Percentiles rank a stretch among this genome's conserved stretches.
phyloP scores from a whole-genome alignment of 352 stramenopile genomes.

The Saprolegnia diclina region DNA sequence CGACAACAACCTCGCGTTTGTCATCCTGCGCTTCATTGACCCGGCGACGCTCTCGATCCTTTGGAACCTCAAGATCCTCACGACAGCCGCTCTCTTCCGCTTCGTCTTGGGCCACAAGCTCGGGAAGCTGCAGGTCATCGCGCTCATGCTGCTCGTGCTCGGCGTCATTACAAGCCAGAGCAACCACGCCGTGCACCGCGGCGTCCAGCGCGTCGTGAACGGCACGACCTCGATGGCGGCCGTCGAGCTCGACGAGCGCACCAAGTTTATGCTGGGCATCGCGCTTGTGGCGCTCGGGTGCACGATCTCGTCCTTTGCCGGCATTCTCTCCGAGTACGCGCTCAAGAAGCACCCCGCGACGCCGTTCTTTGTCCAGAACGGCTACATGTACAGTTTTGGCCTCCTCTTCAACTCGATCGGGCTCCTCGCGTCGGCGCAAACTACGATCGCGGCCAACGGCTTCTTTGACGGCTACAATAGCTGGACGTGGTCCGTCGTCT shows the following conservation, averaged over 20 bases:
- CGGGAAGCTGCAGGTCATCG: slow-evolving; percentile 64
- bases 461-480: slow-evolving; percentile 79
- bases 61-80: slow-evolving; percentile 87
- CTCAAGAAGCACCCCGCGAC: slow-evolving; percentile 68
- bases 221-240: slow-evolving; percentile 22
- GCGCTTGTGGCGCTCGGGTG: slow-evolving; percentile 63
- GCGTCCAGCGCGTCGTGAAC: slow-evolving; percentile 1
- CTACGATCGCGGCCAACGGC: slow-evolving; percentile 40
- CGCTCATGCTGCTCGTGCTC: slow-evolving; percentile 67
- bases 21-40: slow-evolving; percentile 83
- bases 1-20: slow-evolving; percentile 86
- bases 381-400: slow-evolving; percentile 72
- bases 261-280: slow-evolving; percentile 43
- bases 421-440: slow-evolving; percentile 40
- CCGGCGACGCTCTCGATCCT: slow-evolving; percentile 79
- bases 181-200: slow-evolving; percentile 47
- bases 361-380: slow-evolving; percentile 76
- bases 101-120: slow-evolving; percentile 68
- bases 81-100: slow-evolving; percentile 77
- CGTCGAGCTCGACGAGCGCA: slow-evolving; percentile 27
- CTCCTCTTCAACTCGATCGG: slow-evolving; percentile 75
- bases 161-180: slow-evolving; percentile 78
- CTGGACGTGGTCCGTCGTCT: slow-evolving; percentile 71
- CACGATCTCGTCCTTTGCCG: slow-evolving; percentile 74
- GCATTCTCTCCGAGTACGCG: slow-evolving; percentile 78